phyloP scores from a whole-genome alignment of 1,284 basidiomycete genomes.

The Tilletia indica region DNA sequence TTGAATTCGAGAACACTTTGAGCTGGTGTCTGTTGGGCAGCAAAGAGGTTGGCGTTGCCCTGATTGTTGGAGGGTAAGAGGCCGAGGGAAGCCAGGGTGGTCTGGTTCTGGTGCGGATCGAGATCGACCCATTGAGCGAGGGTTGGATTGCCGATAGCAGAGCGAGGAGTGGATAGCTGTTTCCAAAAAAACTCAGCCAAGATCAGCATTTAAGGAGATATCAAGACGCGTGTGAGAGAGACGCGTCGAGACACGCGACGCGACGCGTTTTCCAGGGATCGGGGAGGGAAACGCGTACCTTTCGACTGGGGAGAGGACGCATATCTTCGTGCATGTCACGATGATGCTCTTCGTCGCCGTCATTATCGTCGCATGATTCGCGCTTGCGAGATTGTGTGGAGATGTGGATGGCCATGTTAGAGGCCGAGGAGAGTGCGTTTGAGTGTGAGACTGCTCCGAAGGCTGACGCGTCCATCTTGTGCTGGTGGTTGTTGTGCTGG shows the following conservation, averaged over 20 bases:
- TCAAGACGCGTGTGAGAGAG: not conserved
- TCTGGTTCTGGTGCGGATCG: not conserved
- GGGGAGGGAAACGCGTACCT: not conserved
- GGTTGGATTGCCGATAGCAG: slow-evolving; percentile 6
- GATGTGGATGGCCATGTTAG: slow-evolving; percentile 15
- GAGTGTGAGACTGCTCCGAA: not conserved
- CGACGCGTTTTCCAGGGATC: no score
- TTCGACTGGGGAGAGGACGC: not conserved
- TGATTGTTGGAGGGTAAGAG: not conserved
- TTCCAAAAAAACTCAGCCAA: not conserved
- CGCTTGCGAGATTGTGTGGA: not conserved
- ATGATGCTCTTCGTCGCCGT: not conserved
- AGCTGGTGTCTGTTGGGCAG: not conserved
- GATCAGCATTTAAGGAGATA: not conserved
- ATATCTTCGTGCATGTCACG: not conserved
- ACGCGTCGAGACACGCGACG: not conserved
- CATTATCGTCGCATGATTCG: not conserved
- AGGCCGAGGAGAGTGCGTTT: not conserved
- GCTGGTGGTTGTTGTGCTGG: not conserved
- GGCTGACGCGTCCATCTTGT: not conserved
- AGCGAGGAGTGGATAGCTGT: slow-evolving; percentile 7
- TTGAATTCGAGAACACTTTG: not conserved
- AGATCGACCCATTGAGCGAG: slow-evolving; percentile 16
- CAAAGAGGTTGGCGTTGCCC: slow-evolving; percentile 10
- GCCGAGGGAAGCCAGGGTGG: slow-evolving; percentile 4